phyloP scores from a whole-genome alignment of 176 grass and related monocot species.

The Otatea glauca region DNA sequence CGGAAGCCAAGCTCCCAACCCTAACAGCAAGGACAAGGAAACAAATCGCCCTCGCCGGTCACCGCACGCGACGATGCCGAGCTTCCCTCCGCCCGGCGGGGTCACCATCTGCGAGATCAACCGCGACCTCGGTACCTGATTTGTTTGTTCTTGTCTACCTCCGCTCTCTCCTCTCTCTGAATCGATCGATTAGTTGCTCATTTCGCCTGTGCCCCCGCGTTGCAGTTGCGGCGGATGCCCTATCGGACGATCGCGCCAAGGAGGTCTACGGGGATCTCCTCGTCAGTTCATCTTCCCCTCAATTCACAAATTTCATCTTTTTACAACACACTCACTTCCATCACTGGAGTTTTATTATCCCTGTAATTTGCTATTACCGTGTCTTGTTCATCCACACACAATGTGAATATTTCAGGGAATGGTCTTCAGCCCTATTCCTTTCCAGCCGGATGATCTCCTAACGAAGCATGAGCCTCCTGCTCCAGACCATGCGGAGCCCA shows the following conservation, averaged over 20 bases:
- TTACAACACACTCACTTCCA: not conserved
- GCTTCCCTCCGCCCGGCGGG: slow-evolving; percentile 73
- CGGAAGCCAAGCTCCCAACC: not conserved
- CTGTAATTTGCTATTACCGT: not conserved
- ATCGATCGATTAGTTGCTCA: not conserved
- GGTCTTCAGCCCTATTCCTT: slow-evolving; percentile 80
- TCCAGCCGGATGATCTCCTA: slow-evolving; percentile 62
- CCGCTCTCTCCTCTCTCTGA: not conserved
- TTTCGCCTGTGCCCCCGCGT: not conserved
- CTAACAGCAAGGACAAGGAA: not conserved
- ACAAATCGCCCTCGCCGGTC: not conserved
- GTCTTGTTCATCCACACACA: slow-evolving; percentile 4
- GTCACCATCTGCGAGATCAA: slow-evolving; percentile 96
- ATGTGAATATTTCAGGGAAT: slow-evolving; percentile 57
- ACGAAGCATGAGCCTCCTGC: slow-evolving; percentile 42
- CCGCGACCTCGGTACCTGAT: slow-evolving; percentile 66
- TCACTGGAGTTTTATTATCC: not conserved
- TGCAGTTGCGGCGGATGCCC: slow-evolving; percentile 64
- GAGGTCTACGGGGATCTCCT: slow-evolving; percentile 79
- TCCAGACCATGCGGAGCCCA: slow-evolving; percentile 40
- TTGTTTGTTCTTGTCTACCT: not conserved
- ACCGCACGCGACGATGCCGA: slow-evolving; percentile 54
- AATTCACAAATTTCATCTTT: not conserved
- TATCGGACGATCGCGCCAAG: slow-evolving; percentile 75
- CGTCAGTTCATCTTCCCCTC: slow-evolving; percentile 44